Conservation (phyloP, 2,329 filamentous ascomycete genomes). For the Fusarium aywerte region DNA sequence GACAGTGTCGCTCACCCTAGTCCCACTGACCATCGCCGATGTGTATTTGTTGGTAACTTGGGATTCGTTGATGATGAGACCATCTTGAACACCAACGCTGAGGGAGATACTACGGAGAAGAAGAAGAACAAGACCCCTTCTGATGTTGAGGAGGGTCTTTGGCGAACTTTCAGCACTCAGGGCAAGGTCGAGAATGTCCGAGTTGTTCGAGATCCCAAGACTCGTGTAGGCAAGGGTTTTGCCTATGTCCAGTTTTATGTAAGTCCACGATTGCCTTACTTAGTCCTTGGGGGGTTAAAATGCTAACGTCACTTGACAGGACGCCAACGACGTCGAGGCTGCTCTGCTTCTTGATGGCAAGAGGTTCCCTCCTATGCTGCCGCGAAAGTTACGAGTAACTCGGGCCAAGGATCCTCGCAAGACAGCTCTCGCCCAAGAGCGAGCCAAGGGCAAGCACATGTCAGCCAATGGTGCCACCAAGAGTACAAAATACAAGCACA, state of each 20-base stretch:
- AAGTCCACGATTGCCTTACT: slow-evolving; percentile 44
- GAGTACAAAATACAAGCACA: slow-evolving; percentile 71
- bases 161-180: slow-evolving; percentile 78
- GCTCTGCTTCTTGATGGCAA: slow-evolving; percentile 89
- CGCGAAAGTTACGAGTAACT: slow-evolving; percentile 84
- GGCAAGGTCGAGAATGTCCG: slow-evolving; percentile 93
- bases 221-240: slow-evolving; percentile 94
- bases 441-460: slow-evolving; percentile 48
- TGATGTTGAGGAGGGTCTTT: slow-evolving; percentile 92
- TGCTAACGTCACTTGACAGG: slow-evolving; percentile 55
- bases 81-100: slow-evolving; percentile 71
- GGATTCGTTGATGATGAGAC: slow-evolving; percentile 95
- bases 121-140: slow-evolving; percentile 79
- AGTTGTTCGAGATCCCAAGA: slow-evolving; percentile 88
- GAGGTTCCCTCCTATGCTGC: slow-evolving; percentile 94
- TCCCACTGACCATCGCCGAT: slow-evolving; percentile 84
- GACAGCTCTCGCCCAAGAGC: slow-evolving; percentile 61
- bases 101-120: slow-evolving; percentile 74
- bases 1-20: slow-evolving; percentile 91
- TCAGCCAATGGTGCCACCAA: slow-evolving; percentile 53
- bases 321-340: slow-evolving; percentile 88
- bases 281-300: neutral
- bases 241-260: slow-evolving; percentile 96
- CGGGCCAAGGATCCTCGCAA: slow-evolving; percentile 81
- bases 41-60: slow-evolving; percentile 95